These are phyloP conservation scores for Irpex sp. DNA, from an alignment of 1,284 basidiomycete species.

Conservation along the genomic window DNA sequence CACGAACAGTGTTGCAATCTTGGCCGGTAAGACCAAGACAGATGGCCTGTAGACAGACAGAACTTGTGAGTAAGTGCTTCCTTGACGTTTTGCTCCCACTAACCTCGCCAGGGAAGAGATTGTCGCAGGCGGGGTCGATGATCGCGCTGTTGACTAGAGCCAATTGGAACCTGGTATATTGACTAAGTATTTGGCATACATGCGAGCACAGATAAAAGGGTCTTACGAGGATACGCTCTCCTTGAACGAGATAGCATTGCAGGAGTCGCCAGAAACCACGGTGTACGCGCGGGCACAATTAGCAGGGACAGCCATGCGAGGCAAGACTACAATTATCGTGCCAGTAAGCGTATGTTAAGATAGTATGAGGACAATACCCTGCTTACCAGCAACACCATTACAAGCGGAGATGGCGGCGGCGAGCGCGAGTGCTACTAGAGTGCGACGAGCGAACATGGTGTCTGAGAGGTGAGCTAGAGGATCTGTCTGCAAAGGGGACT, in stretches of 20 bases:
- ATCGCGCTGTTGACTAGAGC: slow-evolving; percentile 47
- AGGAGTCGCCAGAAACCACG: slow-evolving; percentile 54
- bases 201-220: slow-evolving; percentile 1
- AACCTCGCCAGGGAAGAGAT: slow-evolving; percentile 42
- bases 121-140: slow-evolving; percentile 50
- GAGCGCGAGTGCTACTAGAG: not conserved
- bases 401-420: not conserved
- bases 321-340: not conserved
- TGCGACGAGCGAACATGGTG: slow-evolving; percentile 7
- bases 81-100: not conserved
- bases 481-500: not conserved
- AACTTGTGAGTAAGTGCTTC: not conserved
- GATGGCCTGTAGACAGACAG: slow-evolving; percentile 16
- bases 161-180: slow-evolving; percentile 57
- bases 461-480: not conserved
- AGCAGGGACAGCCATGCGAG: slow-evolving; percentile 2
- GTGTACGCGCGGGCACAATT: slow-evolving; percentile 57
- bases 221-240: slow-evolving; percentile 60
- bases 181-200: not conserved
- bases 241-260: slow-evolving; percentile 63
- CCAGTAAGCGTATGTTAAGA: not conserved
- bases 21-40: slow-evolving; percentile 41
- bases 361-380: not conserved
- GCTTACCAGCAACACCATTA: not conserved
- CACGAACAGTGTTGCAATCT: slow-evolving; percentile 27